Base-by-base conservation (phyloP, 108 stramenopile genomes). In the Discostella pseudostelligera region DNA sequence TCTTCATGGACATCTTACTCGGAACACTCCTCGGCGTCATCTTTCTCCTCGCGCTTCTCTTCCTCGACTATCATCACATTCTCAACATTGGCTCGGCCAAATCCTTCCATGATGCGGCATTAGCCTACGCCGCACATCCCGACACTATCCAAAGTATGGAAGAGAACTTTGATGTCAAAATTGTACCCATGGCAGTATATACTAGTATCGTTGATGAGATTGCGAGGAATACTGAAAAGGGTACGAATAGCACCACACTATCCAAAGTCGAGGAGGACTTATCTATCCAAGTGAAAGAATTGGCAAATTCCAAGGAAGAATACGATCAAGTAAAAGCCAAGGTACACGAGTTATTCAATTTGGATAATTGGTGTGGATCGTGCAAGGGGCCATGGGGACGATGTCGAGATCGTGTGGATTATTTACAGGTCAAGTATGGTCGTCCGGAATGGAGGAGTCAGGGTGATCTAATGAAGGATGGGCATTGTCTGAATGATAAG, bases 361-460 rank as follows among this genome's bases (percentile, higher is more conserved):
- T 56, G 16, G 29, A 56, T n/a, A 32, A 56, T 8, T 56, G 25
- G 25, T 56, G 55, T 56, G 29, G 28, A 28, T 25, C 25, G 29
- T 56, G 55, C 28, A 56, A 56, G 42, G 42, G 42, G 42, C 14
- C 14, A 11, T 43, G 42, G 42, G 42, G 42, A 8, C 12, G n/a
- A n/a, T 43, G 42, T 43, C 14, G n/a, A 1, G 42, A n/a, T 3
- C 12, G 42, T 3, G 42, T 43, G 6, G n/a, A 43, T 12, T 43
- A 43, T 11, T 43, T 43, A 8, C 3, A 2, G 12, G 42, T n/a
- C n/a, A 43, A 12, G 42, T 43, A 43, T 43, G 14, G n/a, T 11
- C 12, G 2, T 4, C 4, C 4, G 42, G 42, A 43, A n/a, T n/a
- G 12, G 12, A 43, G 9, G 42, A n/a, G 14, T 16, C 12, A n/a